A percentile compares a stretch with the other conserved stretches of the same genome.
phyloP scores from a whole-genome alignment of 2,329 filamentous ascomycete genomes.

The Remersonia thermophila region DNA sequence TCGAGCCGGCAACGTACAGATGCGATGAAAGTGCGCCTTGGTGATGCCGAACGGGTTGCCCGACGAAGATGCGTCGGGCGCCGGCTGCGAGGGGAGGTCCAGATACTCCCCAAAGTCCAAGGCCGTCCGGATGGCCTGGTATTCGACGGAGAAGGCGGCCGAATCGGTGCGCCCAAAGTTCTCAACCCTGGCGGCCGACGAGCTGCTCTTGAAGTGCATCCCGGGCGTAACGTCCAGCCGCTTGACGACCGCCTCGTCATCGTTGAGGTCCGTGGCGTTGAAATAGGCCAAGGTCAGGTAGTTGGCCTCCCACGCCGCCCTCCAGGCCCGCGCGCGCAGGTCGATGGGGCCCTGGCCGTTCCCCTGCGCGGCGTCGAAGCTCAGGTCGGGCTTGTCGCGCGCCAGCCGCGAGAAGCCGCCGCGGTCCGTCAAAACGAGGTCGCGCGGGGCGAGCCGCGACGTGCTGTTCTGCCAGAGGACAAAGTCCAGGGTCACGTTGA shows the following conservation, averaged over 20 bases:
- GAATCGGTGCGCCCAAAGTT: not conserved
- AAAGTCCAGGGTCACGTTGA: constrained; percentile 8
- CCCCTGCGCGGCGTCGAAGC: not conserved
- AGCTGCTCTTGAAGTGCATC: not conserved
- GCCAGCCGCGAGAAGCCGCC: constrained; percentile 5
- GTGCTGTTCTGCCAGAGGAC: not conserved
- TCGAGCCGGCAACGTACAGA: too few relatives aligned
- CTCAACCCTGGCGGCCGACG: not conserved
- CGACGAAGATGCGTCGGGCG: not conserved
- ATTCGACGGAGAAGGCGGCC: not conserved
- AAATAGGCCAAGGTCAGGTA: constrained; percentile 3
- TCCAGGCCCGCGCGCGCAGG: constrained; percentile 4
- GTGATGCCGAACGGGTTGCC: not conserved
- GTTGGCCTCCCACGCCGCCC: constrained; percentile 6
- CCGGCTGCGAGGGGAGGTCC: not conserved
- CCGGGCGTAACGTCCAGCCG: constrained; percentile 2
- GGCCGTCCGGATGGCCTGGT: constrained; percentile 1
- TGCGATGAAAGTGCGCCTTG: not conserved
- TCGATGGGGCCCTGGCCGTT: constrained; percentile 3
- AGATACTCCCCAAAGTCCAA: constrained; percentile 6
- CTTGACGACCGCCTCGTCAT: not conserved
- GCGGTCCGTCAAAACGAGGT: constrained; percentile 1
- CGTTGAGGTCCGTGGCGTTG: constrained; percentile 1
- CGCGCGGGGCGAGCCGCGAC: not conserved
- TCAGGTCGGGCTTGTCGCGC: constrained; percentile 1